phyloP scores from a whole-genome alignment of 2,329 filamentous ascomycete species.

The Colletotrichum coccodes region DNA sequence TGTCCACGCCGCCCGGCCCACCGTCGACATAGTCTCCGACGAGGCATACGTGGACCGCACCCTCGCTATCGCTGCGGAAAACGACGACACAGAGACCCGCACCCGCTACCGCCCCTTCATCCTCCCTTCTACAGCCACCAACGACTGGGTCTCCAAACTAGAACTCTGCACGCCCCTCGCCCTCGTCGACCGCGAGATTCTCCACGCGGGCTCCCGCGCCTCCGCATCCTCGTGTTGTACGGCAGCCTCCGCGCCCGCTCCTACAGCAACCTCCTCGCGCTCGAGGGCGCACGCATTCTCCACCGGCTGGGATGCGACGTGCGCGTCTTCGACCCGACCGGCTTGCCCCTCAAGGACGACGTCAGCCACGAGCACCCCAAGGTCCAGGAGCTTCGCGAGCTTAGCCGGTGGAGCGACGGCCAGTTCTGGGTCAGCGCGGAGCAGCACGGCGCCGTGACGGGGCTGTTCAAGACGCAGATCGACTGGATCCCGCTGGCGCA shows the following conservation, averaged over 20 bases:
- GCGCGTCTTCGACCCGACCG: constrained; percentile 67
- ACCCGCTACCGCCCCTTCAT: constrained; percentile 68
- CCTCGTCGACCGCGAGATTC: constrained; percentile 57
- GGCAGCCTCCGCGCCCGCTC: constrained; percentile 68
- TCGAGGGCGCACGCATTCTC: constrained; percentile 68
- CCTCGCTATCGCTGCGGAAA: constrained; percentile 53
- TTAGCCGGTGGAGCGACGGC: constrained; percentile 73
- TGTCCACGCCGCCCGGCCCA: constrained; percentile 37
- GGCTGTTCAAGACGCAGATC: constrained; percentile 76
- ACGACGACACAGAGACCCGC: constrained; percentile 59
- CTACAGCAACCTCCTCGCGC: constrained; percentile 69
- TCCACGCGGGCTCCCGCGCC: constrained; percentile 45
- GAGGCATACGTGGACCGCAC: constrained; percentile 40
- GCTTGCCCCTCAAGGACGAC: constrained; percentile 72
- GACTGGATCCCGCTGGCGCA: constrained; percentile 75
- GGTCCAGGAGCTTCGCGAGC: constrained; percentile 69
- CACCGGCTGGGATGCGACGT: constrained; percentile 74
- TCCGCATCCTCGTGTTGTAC: constrained; percentile 70
- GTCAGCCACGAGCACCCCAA: constrained; percentile 65
- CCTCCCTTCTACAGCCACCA: constrained; percentile 42
- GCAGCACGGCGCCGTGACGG: constrained; percentile 71
- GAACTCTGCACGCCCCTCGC: constrained; percentile 64
- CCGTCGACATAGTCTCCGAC: constrained; percentile 35
- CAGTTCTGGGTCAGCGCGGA: constrained; percentile 75
- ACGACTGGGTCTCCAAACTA: constrained; percentile 66